Base-by-base conservation (phyloP, 140 eudicot species). In the Ambrosia hybrid region DNA sequence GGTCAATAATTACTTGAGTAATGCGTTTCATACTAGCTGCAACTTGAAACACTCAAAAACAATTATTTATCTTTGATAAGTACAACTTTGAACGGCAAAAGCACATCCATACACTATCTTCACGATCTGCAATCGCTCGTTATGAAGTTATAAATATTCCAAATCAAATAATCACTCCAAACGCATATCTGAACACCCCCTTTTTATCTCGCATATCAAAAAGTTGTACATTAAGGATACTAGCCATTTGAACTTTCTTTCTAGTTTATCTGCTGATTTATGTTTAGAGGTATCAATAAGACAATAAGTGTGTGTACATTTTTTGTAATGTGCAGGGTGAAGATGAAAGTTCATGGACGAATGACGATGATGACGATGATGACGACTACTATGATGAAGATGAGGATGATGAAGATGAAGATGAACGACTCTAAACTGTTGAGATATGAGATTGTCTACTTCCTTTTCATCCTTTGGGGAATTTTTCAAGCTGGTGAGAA, bases 271-370 rank as follows among this genome's bases (percentile, higher is more conserved):
- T 41, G 46, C 9, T 41, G 46, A 41, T 41, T 41, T 41, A 41
- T 41, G 46, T 3, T 36, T 36, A 1, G 6, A 7, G 45, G 45
- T 7, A 39, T 39, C 45, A 39, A 39, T 5, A 39, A 38, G 7
- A 4, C 45, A 39, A 39, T 2, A 39, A 1, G 45, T 39, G 1
- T 1, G 45, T 39, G 6, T 39, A 5, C 45, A 11, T 5, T 9
- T 52, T 49, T 52, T 81, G 33, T 64, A 36, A 48, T 76, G 33
- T 74, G 70, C 84, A 87, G 96, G 80, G 82, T 63, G 91, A 90
- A 68, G 89, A 83, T 85, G 96, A 89, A 62, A 84, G 43, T 76
- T 84, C 83, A 49, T 66, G 61, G 82, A 33, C 43, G 21, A 56
- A 59, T 69, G 76, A 83, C 65, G 87, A 77, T 57, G 79, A 78